Percentiles rank a stretch among this genome's conserved stretches.
Conservation (phyloP, 768 basidiomycete species). For the Rubroboletus satanas region DNA sequence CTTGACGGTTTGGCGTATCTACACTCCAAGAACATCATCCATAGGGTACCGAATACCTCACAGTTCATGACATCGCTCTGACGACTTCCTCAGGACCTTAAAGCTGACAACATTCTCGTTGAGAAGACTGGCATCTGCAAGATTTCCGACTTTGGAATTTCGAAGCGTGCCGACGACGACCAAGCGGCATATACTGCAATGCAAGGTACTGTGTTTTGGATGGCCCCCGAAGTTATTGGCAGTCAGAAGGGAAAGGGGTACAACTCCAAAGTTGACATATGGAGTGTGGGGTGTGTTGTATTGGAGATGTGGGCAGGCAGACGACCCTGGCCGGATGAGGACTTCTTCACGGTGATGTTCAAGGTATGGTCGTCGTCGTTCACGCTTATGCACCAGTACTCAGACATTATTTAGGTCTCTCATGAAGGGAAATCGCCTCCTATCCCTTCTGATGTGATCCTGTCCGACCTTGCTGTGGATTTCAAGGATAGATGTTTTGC, state of each 20-base stretch:
- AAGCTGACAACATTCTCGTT: constrained; percentile 97
- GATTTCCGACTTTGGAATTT: constrained; percentile 98
- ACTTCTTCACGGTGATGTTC: constrained; percentile 89
- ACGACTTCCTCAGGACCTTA: constrained; percentile 66
- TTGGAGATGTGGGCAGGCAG: constrained; percentile 99
- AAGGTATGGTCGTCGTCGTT: constrained; percentile 51
- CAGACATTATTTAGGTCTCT: constrained; percentile 57
- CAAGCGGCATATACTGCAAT: constrained; percentile 85
- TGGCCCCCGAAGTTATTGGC: constrained; percentile 94
- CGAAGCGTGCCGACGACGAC: constrained; percentile 89
- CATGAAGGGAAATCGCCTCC: constrained; percentile 84
- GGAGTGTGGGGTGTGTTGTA: constrained; percentile 98
- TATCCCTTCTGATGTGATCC: constrained; percentile 74
- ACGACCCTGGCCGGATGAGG: constrained; percentile 90
- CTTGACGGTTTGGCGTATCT: constrained; percentile 89
- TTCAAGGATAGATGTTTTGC: constrained; percentile 89
- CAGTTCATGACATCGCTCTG: neutral
- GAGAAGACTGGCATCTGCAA: constrained; percentile 91
- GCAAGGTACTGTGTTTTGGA: constrained; percentile 99
- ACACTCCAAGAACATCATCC: constrained; percentile 87
- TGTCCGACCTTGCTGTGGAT: constrained; percentile 75
- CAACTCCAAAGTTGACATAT: constrained; percentile 96
- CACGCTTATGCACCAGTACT: neutral
- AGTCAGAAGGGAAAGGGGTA: constrained; percentile 81
- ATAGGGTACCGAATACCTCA: constrained; percentile 56